Conservation (phyloP, 1,284 basidiomycete genomes). For the Moniliophthora roreri region DNA sequence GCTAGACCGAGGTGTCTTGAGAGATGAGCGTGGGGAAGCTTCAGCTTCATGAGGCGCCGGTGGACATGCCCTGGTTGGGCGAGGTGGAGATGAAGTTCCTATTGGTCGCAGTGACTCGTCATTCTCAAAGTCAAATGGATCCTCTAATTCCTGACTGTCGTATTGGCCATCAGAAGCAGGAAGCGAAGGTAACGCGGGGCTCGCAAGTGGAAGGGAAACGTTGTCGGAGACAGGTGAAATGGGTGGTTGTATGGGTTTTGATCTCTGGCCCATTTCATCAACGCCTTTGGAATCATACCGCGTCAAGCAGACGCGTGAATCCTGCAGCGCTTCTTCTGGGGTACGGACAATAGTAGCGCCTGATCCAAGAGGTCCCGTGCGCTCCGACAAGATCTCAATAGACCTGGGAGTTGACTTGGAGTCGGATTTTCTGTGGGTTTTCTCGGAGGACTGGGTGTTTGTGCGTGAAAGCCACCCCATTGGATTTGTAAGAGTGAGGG, state of each 20-base stretch:
- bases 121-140: constrained; percentile 22
- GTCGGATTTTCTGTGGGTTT: constrained; percentile 15
- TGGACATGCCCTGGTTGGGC: constrained; percentile 38
- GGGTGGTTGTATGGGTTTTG: background rate
- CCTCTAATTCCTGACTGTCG: constrained; percentile 4
- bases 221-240: constrained; percentile 11
- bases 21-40: constrained; percentile 37
- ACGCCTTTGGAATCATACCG: constrained; percentile 2
- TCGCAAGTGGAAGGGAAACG: constrained; percentile 26
- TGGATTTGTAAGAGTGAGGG: constrained; percentile 42
- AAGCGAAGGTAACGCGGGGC: constrained; percentile 59
- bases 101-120: constrained; percentile 17
- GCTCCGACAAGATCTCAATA: constrained; percentile 53
- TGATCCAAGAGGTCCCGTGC: constrained; percentile 54
- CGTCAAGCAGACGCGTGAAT: constrained; percentile 36
- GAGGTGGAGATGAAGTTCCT: constrained; percentile 28
- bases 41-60: constrained; percentile 24
- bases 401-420: constrained; percentile 37
- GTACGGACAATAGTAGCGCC: constrained; percentile 75
- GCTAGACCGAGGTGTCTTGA: constrained; percentile 38
- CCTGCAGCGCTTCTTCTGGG: constrained; percentile 67
- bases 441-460: constrained; percentile 28
- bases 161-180: constrained; percentile 20
- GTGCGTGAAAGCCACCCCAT: constrained; percentile 50
- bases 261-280: background rate